These are phyloP conservation scores for Fusarium incarnatum DNA, from an alignment of 2,329 filamentous ascomycete genomes.

Conservation along the genomic window DNA sequence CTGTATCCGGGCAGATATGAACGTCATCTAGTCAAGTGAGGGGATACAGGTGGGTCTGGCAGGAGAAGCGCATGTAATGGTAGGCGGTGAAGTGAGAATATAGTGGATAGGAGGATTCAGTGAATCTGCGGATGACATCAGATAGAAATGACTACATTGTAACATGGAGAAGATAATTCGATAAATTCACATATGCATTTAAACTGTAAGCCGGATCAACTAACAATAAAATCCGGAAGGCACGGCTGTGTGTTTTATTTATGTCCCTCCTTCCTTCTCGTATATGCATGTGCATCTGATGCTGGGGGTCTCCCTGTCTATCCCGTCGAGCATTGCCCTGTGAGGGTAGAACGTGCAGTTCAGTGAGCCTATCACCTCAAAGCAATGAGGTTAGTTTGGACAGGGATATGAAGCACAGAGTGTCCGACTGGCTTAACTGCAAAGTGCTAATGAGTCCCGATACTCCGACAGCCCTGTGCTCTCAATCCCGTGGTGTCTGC, in stretches of 20 bases:
- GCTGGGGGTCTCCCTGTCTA: neutral
- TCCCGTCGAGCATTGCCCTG: neutral
- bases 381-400: neutral
- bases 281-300: neutral
- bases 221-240: neutral
- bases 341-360: accelerated
- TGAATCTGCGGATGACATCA: neutral
- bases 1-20: neutral
- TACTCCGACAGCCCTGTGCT: neutral
- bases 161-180: neutral
- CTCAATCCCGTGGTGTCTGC: neutral
- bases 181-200: neutral
- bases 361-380: neutral
- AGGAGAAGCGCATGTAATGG: neutral
- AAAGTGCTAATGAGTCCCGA: neutral
- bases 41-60: neutral
- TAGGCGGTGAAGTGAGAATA: neutral
- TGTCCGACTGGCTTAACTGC: neutral
- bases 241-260: neutral
- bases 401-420: neutral
- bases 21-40: neutral
- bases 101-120: neutral
- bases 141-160: neutral
- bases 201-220: accelerated
- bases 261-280: neutral